Conservation (phyloP, 306 rosid genomes). For the Purshia tridentata region DNA sequence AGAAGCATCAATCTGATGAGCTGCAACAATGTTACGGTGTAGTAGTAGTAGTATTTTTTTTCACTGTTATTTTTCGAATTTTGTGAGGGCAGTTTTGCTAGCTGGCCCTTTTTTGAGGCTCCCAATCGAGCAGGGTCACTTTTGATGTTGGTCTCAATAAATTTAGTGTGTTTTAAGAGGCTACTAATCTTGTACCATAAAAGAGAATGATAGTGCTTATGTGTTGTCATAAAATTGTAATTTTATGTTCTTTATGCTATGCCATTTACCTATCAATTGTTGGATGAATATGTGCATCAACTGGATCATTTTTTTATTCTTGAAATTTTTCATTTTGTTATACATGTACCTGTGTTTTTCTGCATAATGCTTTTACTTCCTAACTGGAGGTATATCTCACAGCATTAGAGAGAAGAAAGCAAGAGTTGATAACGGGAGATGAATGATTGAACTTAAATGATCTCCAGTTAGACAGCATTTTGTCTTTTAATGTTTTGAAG, state of each 20-base stretch:
- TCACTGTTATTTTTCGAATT: slow-evolving; percentile 9
- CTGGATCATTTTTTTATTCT: not conserved
- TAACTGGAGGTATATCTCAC: not conserved
- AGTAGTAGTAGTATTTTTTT: slow-evolving; percentile 19
- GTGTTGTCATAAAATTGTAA: not conserved
- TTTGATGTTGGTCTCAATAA: slow-evolving; percentile 8
- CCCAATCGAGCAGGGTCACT: slow-evolving; percentile 4
- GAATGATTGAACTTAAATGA: not conserved
- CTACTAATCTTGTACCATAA: slow-evolving; percentile 30
- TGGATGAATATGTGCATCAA: not conserved
- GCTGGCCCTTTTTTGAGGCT: slow-evolving; percentile 19
- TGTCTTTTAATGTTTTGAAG: too few species aligned
- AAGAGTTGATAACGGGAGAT: not conserved
- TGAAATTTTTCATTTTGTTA: not conserved
- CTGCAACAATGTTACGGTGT: slow-evolving; percentile 24
- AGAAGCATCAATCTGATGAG: slow-evolving; percentile 13
- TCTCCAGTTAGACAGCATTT: too few species aligned
- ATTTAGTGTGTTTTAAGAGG: slow-evolving; percentile 27
- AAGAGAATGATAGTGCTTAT: slow-evolving; percentile 16
- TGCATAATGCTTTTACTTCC: not conserved
- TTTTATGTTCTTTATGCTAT: not conserved
- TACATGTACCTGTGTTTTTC: too few species aligned
- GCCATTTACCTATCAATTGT: not conserved
- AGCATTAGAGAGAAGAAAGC: not conserved
- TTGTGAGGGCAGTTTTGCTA: slow-evolving; percentile 12